Percentiles rank a stretch among this genome's conserved stretches.
phyloP scores from a whole-genome alignment of 78 protist species.

The Diacronema lutheri region DNA sequence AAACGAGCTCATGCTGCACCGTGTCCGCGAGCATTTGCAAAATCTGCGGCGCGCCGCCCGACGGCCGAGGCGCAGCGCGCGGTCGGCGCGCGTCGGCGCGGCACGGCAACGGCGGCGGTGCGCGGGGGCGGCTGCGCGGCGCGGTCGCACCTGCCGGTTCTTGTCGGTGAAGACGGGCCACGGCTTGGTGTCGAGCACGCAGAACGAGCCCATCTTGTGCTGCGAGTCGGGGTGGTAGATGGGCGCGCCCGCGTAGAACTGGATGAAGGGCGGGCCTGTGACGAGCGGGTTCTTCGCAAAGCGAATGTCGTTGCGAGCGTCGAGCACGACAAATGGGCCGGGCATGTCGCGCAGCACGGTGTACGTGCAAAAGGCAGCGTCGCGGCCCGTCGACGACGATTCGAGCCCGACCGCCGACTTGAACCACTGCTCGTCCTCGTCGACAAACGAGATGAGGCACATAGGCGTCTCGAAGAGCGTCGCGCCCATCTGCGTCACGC shows the following conservation, averaged over 20 bases:
- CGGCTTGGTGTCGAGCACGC: neutral
- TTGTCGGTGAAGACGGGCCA: neutral
- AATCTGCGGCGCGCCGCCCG: too few relatives aligned
- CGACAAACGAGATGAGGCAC: conserved; percentile 3
- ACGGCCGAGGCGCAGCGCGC: too few relatives aligned
- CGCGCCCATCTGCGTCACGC: neutral
- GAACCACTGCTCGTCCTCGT: neutral
- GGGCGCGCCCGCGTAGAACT: conserved; percentile 14
- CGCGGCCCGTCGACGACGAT: neutral
- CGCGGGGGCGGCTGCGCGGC: too few relatives aligned
- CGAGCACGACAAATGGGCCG: neutral
- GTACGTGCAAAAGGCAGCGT: neutral
- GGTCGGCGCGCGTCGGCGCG: too few relatives aligned
- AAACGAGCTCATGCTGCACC: neutral
- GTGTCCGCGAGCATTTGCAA: neutral
- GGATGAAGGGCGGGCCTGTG: neutral
- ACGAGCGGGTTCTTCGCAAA: neutral
- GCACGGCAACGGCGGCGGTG: too few relatives aligned
- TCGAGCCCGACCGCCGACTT: neutral
- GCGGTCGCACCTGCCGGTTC: neutral
- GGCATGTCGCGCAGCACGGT: neutral
- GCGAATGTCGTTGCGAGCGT: neutral
- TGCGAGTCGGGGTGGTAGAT: neutral
- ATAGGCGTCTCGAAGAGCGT: neutral
- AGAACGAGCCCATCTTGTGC: neutral